These are phyloP conservation scores for Groenewaldozyma salmanticensis DNA, from an alignment of 805 yeast genomes.

Conservation along the genomic window DNA sequence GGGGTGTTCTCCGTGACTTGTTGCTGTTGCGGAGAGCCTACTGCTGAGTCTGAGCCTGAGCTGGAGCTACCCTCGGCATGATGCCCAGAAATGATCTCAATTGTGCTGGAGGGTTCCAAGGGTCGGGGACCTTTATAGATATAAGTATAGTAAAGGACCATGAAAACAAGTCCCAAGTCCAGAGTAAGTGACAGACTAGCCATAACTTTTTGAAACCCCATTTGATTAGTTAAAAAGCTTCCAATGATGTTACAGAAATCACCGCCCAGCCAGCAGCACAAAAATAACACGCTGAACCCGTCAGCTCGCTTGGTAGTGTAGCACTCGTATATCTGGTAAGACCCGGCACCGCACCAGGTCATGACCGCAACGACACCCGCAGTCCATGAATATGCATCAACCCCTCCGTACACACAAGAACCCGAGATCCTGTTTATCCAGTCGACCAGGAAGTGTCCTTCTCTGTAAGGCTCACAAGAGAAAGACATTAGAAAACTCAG, in stretches of 20 bases:
- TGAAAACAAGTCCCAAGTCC: conserved; percentile 19
- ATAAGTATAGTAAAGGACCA: conserved; percentile 19
- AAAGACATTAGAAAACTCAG: neutral
- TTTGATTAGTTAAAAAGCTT: conserved; percentile 23
- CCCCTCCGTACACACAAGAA: conserved; percentile 7
- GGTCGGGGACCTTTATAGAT: neutral
- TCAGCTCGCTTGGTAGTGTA: conserved; percentile 20
- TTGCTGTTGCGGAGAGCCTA: no score
- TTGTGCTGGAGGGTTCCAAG: no score
- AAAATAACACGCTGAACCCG: conserved; percentile 23
- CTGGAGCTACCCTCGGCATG: no score
- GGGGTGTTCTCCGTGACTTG: no score
- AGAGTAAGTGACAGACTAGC: conserved; percentile 18
- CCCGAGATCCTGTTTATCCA: conserved; percentile 12
- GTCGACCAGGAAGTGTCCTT: no score
- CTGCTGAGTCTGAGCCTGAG: no score
- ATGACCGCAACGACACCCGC: conserved; percentile 19
- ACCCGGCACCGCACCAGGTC: conserved; percentile 24
- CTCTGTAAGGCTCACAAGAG: no score
- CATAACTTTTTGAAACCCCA: conserved; percentile 23
- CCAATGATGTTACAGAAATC: conserved; percentile 25
- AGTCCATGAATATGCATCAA: conserved; percentile 11
- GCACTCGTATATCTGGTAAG: conserved; percentile 22
- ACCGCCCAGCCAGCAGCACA: conserved; percentile 24
- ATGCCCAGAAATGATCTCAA: no score